A percentile compares a stretch with the other conserved stretches of the same genome.
Evolutionary conservation across 2,329 filamentous ascomycete species (phyloP).

Genomic region (Fusarium concolor): DNA sequence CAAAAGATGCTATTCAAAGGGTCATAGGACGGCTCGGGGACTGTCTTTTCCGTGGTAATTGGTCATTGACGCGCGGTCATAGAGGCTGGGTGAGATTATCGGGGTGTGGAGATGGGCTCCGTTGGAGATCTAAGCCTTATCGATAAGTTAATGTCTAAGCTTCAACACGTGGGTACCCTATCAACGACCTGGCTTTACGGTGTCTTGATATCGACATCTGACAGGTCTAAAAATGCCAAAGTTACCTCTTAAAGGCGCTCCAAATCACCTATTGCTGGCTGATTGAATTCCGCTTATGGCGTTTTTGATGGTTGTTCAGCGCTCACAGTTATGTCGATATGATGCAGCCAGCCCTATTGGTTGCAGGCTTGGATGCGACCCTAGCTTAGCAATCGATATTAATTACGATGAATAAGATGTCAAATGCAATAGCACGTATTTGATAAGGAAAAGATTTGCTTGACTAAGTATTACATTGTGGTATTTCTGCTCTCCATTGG

Average conservation of each 20-base stretch:
- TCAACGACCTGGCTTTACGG: not conserved
- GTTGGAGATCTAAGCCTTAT: constrained; percentile 13
- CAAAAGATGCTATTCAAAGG: not conserved
- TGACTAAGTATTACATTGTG: not conserved
- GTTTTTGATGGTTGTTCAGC: not conserved
- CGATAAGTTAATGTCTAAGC: constrained; percentile 12
- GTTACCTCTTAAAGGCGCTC: no score
- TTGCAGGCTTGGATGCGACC: not conserved
- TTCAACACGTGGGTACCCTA: constrained; percentile 2
- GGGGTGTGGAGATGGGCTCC: not conserved
- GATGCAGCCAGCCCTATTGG: not conserved
- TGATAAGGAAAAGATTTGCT: not conserved
- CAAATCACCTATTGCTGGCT: not conserved
- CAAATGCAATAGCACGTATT: not conserved
- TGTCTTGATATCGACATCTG: no score
- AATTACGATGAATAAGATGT: not conserved
- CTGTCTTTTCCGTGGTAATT: not conserved
- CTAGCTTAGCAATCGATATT: constrained; percentile 2
- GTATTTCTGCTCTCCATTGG: not conserved
- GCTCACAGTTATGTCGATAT: not conserved
- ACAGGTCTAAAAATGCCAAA: no score
- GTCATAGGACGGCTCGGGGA: not conserved
- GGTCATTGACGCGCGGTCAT: constrained; percentile 30
- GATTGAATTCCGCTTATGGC: not conserved
- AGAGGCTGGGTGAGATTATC: constrained; percentile 36